Evolutionary conservation across 1,284 basidiomycete genomes (phyloP), one percentile per base, ranked within the genome.

Genomic region (Coniferiporia weirii): DNA sequence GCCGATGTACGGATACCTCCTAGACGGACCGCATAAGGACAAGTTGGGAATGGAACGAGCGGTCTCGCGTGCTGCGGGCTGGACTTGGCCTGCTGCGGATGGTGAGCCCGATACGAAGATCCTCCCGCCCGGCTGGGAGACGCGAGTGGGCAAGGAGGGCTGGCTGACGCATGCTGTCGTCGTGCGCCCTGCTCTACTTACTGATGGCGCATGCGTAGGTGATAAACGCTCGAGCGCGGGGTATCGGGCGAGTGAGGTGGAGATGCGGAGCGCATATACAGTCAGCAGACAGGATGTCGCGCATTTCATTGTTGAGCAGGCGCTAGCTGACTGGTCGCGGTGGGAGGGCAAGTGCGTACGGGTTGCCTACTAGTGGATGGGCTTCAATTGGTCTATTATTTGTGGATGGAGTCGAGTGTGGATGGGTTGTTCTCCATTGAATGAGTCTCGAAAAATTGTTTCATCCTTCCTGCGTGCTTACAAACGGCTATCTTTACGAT

Each of bases 261-360:
- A 72, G n/a, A 34, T 80, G 0, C 63, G 66, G 0, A 71, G 75
- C 1, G 64, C 64, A 13, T 88, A 78, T 66, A 79, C 76, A n/a
- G 69, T 89, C 8, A 84, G 84, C 43, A 73, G 86, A 65, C 74
- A 73, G 65, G 87, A 89, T 66, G 78, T 83, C 0, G 83, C 79
- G 1, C 83, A 87, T 70, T 88, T 87, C 66, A 66, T 88, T n/a
- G 78, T 75, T 1, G 77, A 85, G 59, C 73, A 71, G 1, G 69
- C 77, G 15, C 40, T 80, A 19, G 69, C 70, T 54, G 66, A 77
- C 12, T 87, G 84, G 85, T 66, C 74, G 8, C 70, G 79, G 52
- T 85, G 74, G 73, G 70, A 74, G 62, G 59, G 59, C 19, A 61
- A 61, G 36, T 27, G 17, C 32, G 44, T 61, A 6, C 49, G 59